phyloP scores from a whole-genome alignment of 1,284 basidiomycete genomes.

The Austroboletus novae-zelandiae region DNA sequence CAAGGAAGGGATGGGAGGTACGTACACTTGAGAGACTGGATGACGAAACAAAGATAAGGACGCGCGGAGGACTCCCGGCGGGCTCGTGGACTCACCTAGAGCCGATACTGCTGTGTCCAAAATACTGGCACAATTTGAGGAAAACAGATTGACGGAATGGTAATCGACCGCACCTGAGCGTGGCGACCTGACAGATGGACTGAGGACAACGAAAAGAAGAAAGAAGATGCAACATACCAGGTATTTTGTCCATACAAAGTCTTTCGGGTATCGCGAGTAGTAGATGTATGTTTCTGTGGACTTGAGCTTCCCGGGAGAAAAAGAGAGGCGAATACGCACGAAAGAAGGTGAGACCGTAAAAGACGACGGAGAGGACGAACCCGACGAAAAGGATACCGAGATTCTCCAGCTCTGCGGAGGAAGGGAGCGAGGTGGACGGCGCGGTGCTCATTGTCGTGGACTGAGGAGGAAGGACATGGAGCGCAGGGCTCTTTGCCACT shows the following conservation, averaged over 20 bases:
- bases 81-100: slow-evolving; percentile 14
- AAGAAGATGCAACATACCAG: slow-evolving; percentile 24
- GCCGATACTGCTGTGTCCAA: slow-evolving; percentile 25
- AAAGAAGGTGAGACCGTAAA: slow-evolving; percentile 45
- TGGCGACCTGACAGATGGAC: slow-evolving; percentile 27
- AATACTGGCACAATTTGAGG: slow-evolving; percentile 9
- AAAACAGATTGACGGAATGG: neutral
- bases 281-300: slow-evolving; percentile 40
- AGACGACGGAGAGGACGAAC: slow-evolving; percentile 36
- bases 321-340: slow-evolving; percentile 28
- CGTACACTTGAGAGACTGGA: slow-evolving; percentile 38
- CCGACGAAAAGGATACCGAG: slow-evolving; percentile 38
- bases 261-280: slow-evolving; percentile 37
- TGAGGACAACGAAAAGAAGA: neutral
- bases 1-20: neutral
- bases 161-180: slow-evolving; percentile 30
- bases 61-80: neutral
- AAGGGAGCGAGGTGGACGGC: slow-evolving; percentile 4
- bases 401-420: slow-evolving; percentile 28
- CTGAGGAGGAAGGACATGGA: slow-evolving; percentile 10
- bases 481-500: neutral
- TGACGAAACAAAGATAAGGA: slow-evolving; percentile 1
- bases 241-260: slow-evolving; percentile 27
- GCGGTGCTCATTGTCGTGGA: slow-evolving; percentile 17
- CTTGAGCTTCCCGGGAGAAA: neutral